These are phyloP conservation scores for Saccharomycopsis babjevae DNA, from an alignment of 805 yeast species.

Conservation along the genomic window DNA sequence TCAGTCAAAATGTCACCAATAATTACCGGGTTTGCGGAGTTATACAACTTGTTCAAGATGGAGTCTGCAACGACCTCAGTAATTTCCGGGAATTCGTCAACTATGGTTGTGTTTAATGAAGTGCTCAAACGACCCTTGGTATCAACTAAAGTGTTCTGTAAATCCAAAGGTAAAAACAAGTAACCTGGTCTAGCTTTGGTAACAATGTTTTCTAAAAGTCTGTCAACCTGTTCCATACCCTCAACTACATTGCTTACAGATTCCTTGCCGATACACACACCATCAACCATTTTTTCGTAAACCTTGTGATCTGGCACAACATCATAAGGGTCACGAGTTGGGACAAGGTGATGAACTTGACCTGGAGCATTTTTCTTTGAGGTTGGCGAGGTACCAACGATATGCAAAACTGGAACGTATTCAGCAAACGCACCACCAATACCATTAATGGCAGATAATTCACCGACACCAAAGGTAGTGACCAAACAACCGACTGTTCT, in stretches of 20 bases:
- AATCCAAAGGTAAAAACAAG: conserved; percentile 64
- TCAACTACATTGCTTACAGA: conserved; percentile 33
- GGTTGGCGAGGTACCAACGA: conserved; percentile 69
- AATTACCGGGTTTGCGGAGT: conserved; percentile 49
- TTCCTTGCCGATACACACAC: conserved; percentile 47
- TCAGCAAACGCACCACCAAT: conserved; percentile 78
- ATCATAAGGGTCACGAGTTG: conserved; percentile 35
- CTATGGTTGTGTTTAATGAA: conserved; percentile 22
- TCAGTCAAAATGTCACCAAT: conserved; percentile 63
- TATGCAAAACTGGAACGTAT: conserved; percentile 66
- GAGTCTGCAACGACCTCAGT: conserved; percentile 30
- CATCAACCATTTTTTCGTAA: conserved; percentile 54
- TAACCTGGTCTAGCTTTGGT: conserved; percentile 70
- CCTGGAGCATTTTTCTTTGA: conserved; percentile 25
- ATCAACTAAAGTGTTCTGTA: conserved; percentile 38
- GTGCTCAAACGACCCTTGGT: conserved; percentile 29
- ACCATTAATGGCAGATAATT: conserved; percentile 75
- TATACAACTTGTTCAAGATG: conserved; percentile 42
- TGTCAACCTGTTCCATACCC: conserved; percentile 58
- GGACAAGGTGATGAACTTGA: conserved; percentile 54
- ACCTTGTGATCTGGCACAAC: conserved; percentile 53
- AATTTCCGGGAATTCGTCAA: conserved; percentile 19
- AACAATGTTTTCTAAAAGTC: conserved; percentile 46
- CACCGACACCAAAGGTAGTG: conserved; percentile 87
- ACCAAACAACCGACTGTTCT: conserved; percentile 54